Evolutionary conservation across 2,329 filamentous ascomycete species (phyloP).

Genomic region (Coniochaeta sp.): DNA sequence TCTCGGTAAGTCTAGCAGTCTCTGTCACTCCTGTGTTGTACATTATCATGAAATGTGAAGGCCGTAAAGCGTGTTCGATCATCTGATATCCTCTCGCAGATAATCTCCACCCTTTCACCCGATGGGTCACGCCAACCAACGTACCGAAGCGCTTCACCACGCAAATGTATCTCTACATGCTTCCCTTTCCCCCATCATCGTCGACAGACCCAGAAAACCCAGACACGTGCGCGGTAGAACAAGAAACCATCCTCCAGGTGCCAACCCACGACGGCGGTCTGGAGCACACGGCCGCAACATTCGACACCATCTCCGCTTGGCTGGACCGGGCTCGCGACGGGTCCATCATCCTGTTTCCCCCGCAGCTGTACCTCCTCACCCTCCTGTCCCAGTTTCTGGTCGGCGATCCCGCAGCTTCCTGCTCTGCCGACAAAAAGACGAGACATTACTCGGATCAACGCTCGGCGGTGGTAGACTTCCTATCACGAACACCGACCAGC

Average conservation of each 20-base stretch:
- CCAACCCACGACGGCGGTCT: constrained; percentile 60
- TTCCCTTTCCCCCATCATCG: constrained; percentile 44
- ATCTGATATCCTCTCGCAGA: constrained; percentile 28
- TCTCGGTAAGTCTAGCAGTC: constrained; percentile 36
- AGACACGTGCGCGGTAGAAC: constrained; percentile 26
- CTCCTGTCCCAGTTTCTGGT: constrained; percentile 48
- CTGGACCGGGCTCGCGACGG: constrained; percentile 53
- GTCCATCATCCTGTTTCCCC: constrained; percentile 80
- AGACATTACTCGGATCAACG: constrained; percentile 38
- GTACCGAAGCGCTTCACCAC: constrained; percentile 77
- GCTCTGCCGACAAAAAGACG: constrained; percentile 14
- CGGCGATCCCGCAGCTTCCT: constrained; percentile 18
- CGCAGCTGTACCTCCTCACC: constrained; percentile 70
- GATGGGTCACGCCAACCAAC: constrained; percentile 79
- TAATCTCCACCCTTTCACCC: constrained; percentile 71
- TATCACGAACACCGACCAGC: constrained; percentile 33
- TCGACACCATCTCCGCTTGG: constrained; percentile 65
- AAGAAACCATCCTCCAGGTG: constrained; percentile 54
- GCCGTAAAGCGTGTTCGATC: not conserved
- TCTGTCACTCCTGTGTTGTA: constrained; percentile 14
- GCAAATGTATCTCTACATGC: constrained; percentile 93
- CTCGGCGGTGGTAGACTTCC: constrained; percentile 44
- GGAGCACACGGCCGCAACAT: constrained; percentile 63
- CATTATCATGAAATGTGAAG: not conserved
- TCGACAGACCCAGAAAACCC: constrained; percentile 20